Evolutionary conservation across 257 asterid species (phyloP), one percentile per base, ranked within the genome.

Genomic region (Plantago major): DNA sequence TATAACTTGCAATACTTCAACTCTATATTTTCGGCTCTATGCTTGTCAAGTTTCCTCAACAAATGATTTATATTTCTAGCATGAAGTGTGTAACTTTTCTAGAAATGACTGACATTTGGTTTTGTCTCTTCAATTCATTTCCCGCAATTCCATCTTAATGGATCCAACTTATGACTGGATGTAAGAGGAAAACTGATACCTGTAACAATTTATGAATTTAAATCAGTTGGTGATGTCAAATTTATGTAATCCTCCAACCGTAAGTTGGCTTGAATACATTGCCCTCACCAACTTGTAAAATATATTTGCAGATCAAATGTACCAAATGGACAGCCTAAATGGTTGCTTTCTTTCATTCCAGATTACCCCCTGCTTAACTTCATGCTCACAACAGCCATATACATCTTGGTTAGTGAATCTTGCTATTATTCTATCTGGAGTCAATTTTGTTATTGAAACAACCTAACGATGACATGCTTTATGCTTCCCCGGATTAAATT

Each of bases 281-380:
- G 49, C 28, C 26, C 63, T 73, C 70, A 63, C 58, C 19, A 28
- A 61, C 47, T 51, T 71, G 46, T 18, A 22, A 59, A 33, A 60
- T 45, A 46, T 16, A 45, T 67, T 6, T 72, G 76, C 95, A 92
- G 99, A 70, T 84, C 97, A 77, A 83, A 89, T 75, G 56, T 62
- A 71, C 87, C 96, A 13, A 84, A 89, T 77, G 99, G 99, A 72
- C 99, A 92, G 78, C 99, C 99, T 46, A 92, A 92, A 76, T 89
- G 97, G 99, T 82, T 92, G 30, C 97, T 92, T 42, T 84, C 72
- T 7, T 80, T 92, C 55, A 84, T 92, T 76, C 97, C 97, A 19
- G 94, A 87, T 63, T 89, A 92, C 76, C 99, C 99, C n/a, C 38
- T 92, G 82, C 97, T 92, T 14, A 92, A 92, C 77, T 92, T 86